phyloP scores from a whole-genome alignment of 306 rosid genomes.

The Prunus mume region DNA sequence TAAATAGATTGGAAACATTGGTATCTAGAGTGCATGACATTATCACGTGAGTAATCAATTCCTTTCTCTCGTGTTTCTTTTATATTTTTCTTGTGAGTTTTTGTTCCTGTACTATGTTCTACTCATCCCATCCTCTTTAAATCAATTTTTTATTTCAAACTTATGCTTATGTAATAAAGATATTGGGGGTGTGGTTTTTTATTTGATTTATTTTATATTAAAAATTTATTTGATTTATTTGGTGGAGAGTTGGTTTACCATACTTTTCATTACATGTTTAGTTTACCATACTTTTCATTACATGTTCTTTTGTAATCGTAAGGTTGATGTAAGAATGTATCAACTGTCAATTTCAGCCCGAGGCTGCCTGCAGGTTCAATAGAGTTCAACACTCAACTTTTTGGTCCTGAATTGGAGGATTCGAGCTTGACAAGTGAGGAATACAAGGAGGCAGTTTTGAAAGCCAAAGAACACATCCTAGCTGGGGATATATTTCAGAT shows the following conservation, averaged over 20 bases:
- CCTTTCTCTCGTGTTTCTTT: conserved; percentile 9
- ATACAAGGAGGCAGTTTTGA: conserved; percentile 77
- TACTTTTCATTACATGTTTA: background rate
- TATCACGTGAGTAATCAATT: conserved; percentile 56
- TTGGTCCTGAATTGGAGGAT: conserved; percentile 69
- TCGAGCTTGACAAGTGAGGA: conserved; percentile 84
- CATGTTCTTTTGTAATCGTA: background rate
- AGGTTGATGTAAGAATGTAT: conserved; percentile 22
- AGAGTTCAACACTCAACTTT: conserved; percentile 50
- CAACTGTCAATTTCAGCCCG: conserved; percentile 67
- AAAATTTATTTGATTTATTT: background rate
- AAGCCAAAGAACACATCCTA: conserved; percentile 86
- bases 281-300: background rate
- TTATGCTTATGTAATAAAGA: background rate
- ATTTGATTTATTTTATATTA: too few relatives aligned
- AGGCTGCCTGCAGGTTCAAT: conserved; percentile 90
- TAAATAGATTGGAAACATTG: conserved; percentile 48
- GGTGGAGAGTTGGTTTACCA: background rate
- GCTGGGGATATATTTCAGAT: conserved; percentile 98
- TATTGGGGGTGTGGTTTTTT: too few relatives aligned
- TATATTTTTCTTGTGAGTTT: conserved; percentile 9
- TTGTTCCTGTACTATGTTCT: background rate
- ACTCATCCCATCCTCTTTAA: background rate
- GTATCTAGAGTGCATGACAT: conserved; percentile 81
- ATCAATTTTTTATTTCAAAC: background rate